A percentile compares a stretch with the other conserved stretches of the same genome.
phyloP scores from a whole-genome alignment of 306 rosid genomes.

The Adenanthera pavonina region DNA sequence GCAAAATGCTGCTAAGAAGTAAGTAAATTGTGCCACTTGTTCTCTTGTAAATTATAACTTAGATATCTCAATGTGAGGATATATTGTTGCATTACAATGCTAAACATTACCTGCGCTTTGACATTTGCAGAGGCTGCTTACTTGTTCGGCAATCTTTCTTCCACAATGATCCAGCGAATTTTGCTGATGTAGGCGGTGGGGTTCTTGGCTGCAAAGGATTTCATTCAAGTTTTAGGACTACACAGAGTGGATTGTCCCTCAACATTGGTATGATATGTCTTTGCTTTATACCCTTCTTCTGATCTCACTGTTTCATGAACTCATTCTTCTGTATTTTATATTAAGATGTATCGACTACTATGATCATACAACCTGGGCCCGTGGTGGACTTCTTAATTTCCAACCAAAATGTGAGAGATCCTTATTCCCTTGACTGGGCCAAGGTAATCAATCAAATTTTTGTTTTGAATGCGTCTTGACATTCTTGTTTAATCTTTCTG shows the following conservation, averaged over 20 bases:
- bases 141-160: constrained; percentile 90
- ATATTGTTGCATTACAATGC: not conserved
- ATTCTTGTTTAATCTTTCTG: not conserved
- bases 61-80: not conserved
- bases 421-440: constrained; percentile 78
- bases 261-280: constrained; percentile 65
- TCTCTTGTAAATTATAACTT: not conserved
- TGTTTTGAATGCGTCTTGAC: not conserved
- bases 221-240: constrained; percentile 90
- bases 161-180: constrained; percentile 77
- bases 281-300: not conserved
- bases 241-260: constrained; percentile 89
- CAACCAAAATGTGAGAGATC: constrained; percentile 86
- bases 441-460: constrained; percentile 61
- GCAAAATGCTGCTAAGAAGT: constrained; percentile 94
- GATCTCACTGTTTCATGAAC: not conserved
- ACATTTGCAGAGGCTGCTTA: constrained; percentile 80
- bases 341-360: constrained; percentile 92
- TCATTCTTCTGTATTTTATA: constrained; percentile 11
- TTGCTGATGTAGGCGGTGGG: constrained; percentile 90
- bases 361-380: constrained; percentile 90
- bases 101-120: not conserved
- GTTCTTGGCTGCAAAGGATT: constrained; percentile 95
- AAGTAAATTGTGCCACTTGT: constrained; percentile 37
- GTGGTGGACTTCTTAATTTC: constrained; percentile 88